Evolutionary conservation across 139 green algal genomes (phyloP).

Genomic region (Chlamydomonas schloesseri): DNA sequence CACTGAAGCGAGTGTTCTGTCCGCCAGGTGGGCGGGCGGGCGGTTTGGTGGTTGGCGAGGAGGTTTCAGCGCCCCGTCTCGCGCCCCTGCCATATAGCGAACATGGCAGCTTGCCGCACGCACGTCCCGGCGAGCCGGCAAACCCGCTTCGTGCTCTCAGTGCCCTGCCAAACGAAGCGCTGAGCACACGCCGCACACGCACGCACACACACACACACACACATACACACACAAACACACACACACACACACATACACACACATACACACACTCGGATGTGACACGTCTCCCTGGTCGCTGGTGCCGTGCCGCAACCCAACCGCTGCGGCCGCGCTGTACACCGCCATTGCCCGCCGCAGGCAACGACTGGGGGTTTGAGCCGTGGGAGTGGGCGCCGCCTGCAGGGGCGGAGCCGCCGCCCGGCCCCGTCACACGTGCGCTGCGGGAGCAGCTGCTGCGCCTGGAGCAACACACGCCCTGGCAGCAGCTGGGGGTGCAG

Average conservation of each 20-base stretch:
- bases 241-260: too few relatives aligned
- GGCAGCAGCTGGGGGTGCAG: too few relatives aligned
- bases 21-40: slow-evolving; percentile 1
- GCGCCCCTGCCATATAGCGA: too few relatives aligned
- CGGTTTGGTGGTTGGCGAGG: background rate
- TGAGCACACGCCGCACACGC: background rate
- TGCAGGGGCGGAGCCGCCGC: background rate
- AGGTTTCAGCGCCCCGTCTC: too few relatives aligned
- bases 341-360: background rate
- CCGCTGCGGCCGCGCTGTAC: too few relatives aligned
- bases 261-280: too few relatives aligned
- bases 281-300: too few relatives aligned
- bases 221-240: background rate
- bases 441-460: slow-evolving; percentile 11
- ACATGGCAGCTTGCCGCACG: too few relatives aligned
- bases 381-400: slow-evolving; percentile 23
- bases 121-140: too few relatives aligned
- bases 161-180: too few relatives aligned
- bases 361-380: slow-evolving; percentile 15
- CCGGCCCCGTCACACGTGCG: background rate
- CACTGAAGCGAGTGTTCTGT: slow-evolving; percentile 26
- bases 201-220: background rate
- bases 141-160: too few relatives aligned
- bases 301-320: too few relatives aligned
- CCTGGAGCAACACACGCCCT: slow-evolving; percentile 1